Evolutionary conservation across 495 filamentous ascomycete species (phyloP).

Genomic region (Friedmanniomyces simplex): DNA sequence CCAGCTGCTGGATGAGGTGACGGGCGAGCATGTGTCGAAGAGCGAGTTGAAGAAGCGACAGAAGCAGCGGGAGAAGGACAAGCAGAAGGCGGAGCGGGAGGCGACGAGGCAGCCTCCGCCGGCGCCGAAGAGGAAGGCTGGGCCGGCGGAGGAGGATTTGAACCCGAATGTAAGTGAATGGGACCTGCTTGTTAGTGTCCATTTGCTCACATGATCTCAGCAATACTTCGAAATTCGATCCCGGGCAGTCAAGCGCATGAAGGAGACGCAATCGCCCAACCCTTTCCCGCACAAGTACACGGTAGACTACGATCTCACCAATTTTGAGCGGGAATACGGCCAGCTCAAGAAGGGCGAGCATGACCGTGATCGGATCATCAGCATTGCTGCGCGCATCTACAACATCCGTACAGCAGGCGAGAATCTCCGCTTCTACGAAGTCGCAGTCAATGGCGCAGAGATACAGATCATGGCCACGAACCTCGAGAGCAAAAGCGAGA

Average conservation of each 20-base stretch:
- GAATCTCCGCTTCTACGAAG: slow-evolving; percentile 90
- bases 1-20: slow-evolving; percentile 31
- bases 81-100: slow-evolving; percentile 78
- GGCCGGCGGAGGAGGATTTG: slow-evolving; percentile 56
- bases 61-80: slow-evolving; percentile 79
- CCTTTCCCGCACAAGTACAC: slow-evolving; percentile 98
- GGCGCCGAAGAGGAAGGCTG: slow-evolving; percentile 53
- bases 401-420: slow-evolving; percentile 70
- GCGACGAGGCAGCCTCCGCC: slow-evolving; percentile 49
- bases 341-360: slow-evolving; percentile 78
- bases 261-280: slow-evolving; percentile 67
- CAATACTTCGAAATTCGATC: slow-evolving; percentile 98
- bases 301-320: slow-evolving; percentile 63
- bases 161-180: slow-evolving; percentile 67
- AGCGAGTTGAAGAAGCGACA: slow-evolving; percentile 69
- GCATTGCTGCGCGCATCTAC: slow-evolving; percentile 76
- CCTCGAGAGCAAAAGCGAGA: slow-evolving; percentile 52
- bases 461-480: slow-evolving; percentile 88
- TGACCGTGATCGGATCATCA: slow-evolving; percentile 57
- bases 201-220: slow-evolving; percentile 33
- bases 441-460: slow-evolving; percentile 71
- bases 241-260: slow-evolving; percentile 72
- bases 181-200: background rate
- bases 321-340: slow-evolving; percentile 65
- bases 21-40: slow-evolving; percentile 35